Evolutionary conservation across 768 basidiomycete genomes (phyloP).

Genomic region (Leccinellum rugosiceps): DNA sequence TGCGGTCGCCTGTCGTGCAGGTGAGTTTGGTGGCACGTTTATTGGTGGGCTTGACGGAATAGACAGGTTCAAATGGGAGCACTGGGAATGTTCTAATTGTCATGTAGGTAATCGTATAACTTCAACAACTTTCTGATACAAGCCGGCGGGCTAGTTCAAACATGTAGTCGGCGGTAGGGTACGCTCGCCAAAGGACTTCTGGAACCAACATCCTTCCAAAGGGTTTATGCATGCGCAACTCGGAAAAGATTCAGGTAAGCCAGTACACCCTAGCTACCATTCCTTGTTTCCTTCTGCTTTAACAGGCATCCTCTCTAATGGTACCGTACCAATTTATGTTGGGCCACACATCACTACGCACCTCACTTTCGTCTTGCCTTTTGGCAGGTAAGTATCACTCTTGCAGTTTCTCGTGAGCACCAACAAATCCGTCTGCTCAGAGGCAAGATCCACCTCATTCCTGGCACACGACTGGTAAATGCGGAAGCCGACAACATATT

Average conservation of each 20-base stretch:
- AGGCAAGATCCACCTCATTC: conserved; percentile 61
- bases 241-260: conserved; percentile 29
- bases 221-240: conserved; percentile 28
- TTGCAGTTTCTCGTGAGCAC: neutral
- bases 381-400: conserved; percentile 36
- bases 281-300: neutral
- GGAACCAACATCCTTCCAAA: conserved; percentile 28
- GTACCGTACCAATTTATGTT: conserved; percentile 17
- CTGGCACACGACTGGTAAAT: conserved; percentile 38
- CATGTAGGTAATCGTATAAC: conserved; percentile 35
- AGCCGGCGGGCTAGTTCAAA: conserved; percentile 8
- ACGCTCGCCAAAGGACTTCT: conserved; percentile 37
- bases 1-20: conserved; percentile 77
- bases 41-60: neutral
- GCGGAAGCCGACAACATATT: conserved; percentile 55
- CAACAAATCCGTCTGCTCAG: conserved; percentile 23
- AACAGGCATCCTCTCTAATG: conserved; percentile 19
- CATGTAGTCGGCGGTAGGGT: conserved; percentile 18
- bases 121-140: neutral
- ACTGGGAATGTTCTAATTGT: conserved; percentile 68
- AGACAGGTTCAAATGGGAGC: conserved; percentile 66
- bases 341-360: conserved; percentile 23
- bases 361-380: conserved; percentile 52
- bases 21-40: conserved; percentile 36
- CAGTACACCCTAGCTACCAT: neutral